These are phyloP conservation scores for Coffea canephora DNA, from an alignment of 257 asterid genomes.

Conservation along the genomic window DNA sequence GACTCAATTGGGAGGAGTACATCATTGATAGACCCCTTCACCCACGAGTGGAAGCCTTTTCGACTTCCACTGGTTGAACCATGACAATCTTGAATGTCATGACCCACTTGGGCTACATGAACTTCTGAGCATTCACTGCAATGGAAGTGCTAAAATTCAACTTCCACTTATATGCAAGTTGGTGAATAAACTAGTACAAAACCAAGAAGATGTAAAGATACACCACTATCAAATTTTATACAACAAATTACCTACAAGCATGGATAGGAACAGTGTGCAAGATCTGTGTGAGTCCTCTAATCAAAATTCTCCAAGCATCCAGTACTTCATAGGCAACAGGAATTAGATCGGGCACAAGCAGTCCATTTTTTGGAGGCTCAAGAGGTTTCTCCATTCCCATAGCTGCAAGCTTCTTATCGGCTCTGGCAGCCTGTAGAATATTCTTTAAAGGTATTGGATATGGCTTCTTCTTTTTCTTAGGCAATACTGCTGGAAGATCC, in stretches of 20 bases:
- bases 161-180: conserved; percentile 11
- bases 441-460: conserved; percentile 74
- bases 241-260: conserved; percentile 78
- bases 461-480: conserved; percentile 89
- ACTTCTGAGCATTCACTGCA: conserved; percentile 88
- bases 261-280: conserved; percentile 65
- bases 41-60: conserved; percentile 76
- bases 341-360: conserved; percentile 57
- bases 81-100: conserved; percentile 67
- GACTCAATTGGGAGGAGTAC: conserved; percentile 81
- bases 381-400: conserved; percentile 92
- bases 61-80: conserved; percentile 66
- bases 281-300: conserved; percentile 75
- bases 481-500: conserved; percentile 69
- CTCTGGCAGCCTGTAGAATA: conserved; percentile 67
- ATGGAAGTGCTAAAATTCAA: conserved; percentile 15
- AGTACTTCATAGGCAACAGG: conserved; percentile 76
- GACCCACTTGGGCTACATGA: conserved; percentile 68
- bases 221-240: not conserved
- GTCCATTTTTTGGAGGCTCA: conserved; percentile 79
- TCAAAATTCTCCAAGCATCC: conserved; percentile 77
- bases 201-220: conserved; percentile 1
- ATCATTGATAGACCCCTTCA: conserved; percentile 77
- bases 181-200: not conserved
- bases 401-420: conserved; percentile 79